These are phyloP conservation scores for Stipa capillata DNA, from an alignment of 176 grass and related monocot genomes.

Conservation along the genomic window DNA sequence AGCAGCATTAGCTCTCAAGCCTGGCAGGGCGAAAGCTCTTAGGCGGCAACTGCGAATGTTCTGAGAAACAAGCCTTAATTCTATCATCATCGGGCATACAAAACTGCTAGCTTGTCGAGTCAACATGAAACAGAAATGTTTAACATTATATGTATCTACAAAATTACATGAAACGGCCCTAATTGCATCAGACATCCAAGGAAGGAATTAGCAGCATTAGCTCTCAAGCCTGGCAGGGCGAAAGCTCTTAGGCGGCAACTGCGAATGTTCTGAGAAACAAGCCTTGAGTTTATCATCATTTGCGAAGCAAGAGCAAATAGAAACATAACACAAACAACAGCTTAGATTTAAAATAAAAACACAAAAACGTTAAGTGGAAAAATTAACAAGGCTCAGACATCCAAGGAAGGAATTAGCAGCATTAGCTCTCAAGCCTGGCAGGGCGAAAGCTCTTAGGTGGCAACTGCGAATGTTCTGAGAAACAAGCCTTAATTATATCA, in stretches of 20 bases:
- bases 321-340: no score
- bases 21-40: slow-evolving; percentile 55
- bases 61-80: slow-evolving; percentile 56
- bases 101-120: no score
- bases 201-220: slow-evolving; percentile 43
- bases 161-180: no score
- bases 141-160: no score
- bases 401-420: slow-evolving; percentile 40
- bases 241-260: slow-evolving; percentile 48
- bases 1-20: slow-evolving; percentile 60
- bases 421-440: slow-evolving; percentile 43
- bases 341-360: no score
- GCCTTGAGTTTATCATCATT: no score
- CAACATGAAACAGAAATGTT: background rate
- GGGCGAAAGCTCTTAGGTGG: slow-evolving; percentile 42
- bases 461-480: slow-evolving; percentile 57
- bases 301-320: no score
- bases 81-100: background rate
- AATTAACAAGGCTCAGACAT: no score
- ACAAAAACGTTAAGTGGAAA: no score
- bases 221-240: slow-evolving; percentile 44
- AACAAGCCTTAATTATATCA: slow-evolving; percentile 39
- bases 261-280: slow-evolving; percentile 63
- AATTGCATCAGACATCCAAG: slow-evolving; percentile 52
- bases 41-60: slow-evolving; percentile 64